Conservation (phyloP, 2,329 filamentous ascomycete species). For the Teratosphaeria destructans region DNA sequence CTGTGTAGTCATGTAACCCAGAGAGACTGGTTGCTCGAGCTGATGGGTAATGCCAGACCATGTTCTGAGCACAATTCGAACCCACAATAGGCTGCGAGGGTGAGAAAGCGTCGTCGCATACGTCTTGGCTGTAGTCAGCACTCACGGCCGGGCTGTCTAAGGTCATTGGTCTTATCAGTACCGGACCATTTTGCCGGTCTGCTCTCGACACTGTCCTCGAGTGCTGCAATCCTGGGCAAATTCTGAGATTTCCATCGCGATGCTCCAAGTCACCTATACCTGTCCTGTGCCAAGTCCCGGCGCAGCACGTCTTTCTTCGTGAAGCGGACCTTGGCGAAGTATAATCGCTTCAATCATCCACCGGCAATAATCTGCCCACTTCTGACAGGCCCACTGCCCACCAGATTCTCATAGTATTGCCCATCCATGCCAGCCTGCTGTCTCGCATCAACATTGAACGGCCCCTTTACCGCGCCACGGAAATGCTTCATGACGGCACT, state of each 20-base stretch:
- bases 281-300: not conserved
- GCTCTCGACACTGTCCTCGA: no score
- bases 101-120: no score
- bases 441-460: slow-evolving; percentile 8
- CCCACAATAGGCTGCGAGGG: no score
- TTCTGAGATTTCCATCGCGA: not conserved
- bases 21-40: not conserved
- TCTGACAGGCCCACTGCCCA: slow-evolving; percentile 1
- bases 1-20: not conserved
- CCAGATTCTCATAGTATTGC: slow-evolving; percentile 5
- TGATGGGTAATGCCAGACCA: no score
- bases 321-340: not conserved
- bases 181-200: no score
- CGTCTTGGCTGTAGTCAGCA: no score
- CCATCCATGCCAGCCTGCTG: slow-evolving; percentile 7
- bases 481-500: slow-evolving; percentile 4
- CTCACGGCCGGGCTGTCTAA: no score
- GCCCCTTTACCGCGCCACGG: slow-evolving; percentile 7
- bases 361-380: slow-evolving; percentile 7
- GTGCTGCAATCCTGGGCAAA: no score
- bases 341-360: slow-evolving; percentile 2
- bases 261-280: not conserved
- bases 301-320: not conserved
- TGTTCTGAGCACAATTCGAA: no score
- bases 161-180: no score